Percentiles rank a stretch among this genome's conserved stretches.
These are phyloP conservation scores for Tolypocladium tropicale DNA, from an alignment of 2,329 filamentous ascomycete genomes.

Conservation along the genomic window DNA sequence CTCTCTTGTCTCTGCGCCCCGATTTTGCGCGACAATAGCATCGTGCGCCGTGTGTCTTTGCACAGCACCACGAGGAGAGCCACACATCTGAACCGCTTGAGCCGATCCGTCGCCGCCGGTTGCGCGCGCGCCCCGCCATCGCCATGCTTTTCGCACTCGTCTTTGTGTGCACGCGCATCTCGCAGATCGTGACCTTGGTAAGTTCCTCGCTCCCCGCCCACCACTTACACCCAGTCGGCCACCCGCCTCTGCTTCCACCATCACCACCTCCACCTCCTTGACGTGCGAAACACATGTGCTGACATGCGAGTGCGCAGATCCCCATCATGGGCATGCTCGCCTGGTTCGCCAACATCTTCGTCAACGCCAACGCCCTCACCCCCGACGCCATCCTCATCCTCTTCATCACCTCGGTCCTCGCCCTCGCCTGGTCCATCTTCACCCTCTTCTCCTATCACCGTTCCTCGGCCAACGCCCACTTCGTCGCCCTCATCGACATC, in stretches of 20 bases:
- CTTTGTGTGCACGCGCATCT: conserved; percentile 52
- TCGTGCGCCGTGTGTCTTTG: background rate
- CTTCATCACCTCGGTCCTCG: conserved; percentile 57
- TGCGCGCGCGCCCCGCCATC: conserved; percentile 6
- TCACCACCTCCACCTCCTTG: background rate
- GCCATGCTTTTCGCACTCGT: conserved; percentile 53
- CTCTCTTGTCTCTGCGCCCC: background rate
- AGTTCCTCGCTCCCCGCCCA: conserved; percentile 14
- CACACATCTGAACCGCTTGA: background rate
- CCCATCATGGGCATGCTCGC: conserved; percentile 56
- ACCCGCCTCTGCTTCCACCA: no score
- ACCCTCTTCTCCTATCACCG: conserved; percentile 60
- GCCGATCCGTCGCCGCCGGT: background rate
- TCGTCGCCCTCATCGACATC: conserved; percentile 51
- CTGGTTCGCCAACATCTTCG: conserved; percentile 54
- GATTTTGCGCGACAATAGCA: background rate
- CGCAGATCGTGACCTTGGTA: conserved; percentile 54
- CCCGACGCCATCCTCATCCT: conserved; percentile 54
- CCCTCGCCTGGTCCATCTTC: conserved; percentile 51
- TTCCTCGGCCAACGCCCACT: conserved; percentile 47
- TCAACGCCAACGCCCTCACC: conserved; percentile 44
- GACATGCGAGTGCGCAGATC: no score
- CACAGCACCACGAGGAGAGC: background rate
- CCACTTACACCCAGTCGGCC: background rate
- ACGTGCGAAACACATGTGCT: no score